Base-by-base conservation (phyloP, 768 basidiomycete genomes). In the Macrocybe gigantea region DNA sequence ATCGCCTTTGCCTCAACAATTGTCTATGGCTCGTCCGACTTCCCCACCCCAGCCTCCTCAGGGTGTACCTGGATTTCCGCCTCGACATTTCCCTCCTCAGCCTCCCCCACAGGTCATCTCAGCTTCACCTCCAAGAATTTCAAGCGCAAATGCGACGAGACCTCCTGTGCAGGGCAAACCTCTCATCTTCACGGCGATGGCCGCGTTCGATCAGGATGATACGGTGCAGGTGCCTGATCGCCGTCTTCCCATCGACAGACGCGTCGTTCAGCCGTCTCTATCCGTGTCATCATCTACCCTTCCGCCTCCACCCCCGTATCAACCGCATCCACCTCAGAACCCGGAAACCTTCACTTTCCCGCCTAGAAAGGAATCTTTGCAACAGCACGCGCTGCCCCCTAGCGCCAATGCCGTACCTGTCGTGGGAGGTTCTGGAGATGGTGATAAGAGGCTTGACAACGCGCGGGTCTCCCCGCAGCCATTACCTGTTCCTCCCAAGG, bases 171-270 rank as follows among this genome's bases (percentile, higher is more conserved):
- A 69, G 67, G 77, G 75, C 13, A 79, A 77, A 14, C 82, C 84
- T 1, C 68, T 80, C 15, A 86, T 87, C 32, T 86, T 86, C 48
- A 61, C 80, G 5, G 79, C 82, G 3, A 79, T 77, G 73, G 66
- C 70, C 9, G 45, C 62, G n/a, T 48, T 57, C 5, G 60, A 58
- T 30, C 57, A 64, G 44, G 49, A 44, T 22, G 22, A 22, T 22
- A 22, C 22, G 22, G 22, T 22, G 22, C 22, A 22, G 22, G 22
- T 22, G 22, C 22, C 22, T 22, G 22, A 22, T 22, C 22, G 22
- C 22, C 22, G 22, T 22, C 22, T 22, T 22, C 22, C 22, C 22
- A 22, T 22, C 22, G 22, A 22, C 22, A 22, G 22, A 22, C 22
- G 22, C 22, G 22, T 22, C 4, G 22, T 22, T 22, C 2, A 22